A percentile compares a stretch with the other conserved stretches of the same genome.
phyloP scores from a whole-genome alignment of 1,284 basidiomycete genomes.

The Ustilago vetiveriae region DNA sequence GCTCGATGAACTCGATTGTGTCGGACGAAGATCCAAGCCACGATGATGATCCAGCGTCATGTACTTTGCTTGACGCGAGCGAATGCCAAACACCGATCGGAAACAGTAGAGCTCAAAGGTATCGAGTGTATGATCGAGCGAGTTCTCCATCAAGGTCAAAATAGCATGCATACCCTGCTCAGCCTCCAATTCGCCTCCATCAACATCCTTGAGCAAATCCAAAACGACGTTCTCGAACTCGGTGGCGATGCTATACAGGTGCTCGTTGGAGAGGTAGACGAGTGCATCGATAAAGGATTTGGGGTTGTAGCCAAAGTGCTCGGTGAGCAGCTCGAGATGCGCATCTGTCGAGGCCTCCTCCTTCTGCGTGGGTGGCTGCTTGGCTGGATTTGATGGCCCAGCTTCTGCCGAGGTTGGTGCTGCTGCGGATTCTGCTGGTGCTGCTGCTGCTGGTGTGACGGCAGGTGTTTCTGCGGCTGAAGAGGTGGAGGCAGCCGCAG shows the following conservation, averaged over 20 bases:
- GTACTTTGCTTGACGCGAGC: conserved; percentile 50
- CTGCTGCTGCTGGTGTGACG: background rate
- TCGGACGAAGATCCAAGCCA: conserved; percentile 58
- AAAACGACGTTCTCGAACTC: conserved; percentile 54
- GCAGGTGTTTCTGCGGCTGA: background rate
- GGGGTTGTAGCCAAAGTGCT: conserved; percentile 65
- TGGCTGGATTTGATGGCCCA: conserved; percentile 8
- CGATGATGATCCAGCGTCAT: conserved; percentile 65
- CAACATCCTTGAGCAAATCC: conserved; percentile 27
- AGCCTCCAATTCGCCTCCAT: conserved; percentile 51
- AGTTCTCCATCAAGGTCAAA: conserved; percentile 63
- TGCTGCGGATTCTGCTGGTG: conserved; percentile 2
- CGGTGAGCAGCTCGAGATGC: conserved; percentile 60
- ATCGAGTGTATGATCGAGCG: conserved; percentile 64
- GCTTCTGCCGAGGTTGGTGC: conserved; percentile 16
- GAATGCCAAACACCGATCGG: conserved; percentile 60
- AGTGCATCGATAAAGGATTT: conserved; percentile 62
- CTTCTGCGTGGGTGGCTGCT: conserved; percentile 3
- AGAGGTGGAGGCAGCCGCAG: background rate
- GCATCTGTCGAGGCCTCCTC: conserved; percentile 51
- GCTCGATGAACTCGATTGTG: conserved; percentile 5
- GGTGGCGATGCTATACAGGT: conserved; percentile 57
- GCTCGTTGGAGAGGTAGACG: conserved; percentile 63
- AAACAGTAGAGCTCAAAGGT: conserved; percentile 65
- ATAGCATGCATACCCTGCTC: conserved; percentile 62